A percentile compares a stretch with the other conserved stretches of the same genome.
These are phyloP conservation scores for Astrocystis sublimbata DNA, from an alignment of 495 filamentous ascomycete species.

Conservation along the genomic window DNA sequence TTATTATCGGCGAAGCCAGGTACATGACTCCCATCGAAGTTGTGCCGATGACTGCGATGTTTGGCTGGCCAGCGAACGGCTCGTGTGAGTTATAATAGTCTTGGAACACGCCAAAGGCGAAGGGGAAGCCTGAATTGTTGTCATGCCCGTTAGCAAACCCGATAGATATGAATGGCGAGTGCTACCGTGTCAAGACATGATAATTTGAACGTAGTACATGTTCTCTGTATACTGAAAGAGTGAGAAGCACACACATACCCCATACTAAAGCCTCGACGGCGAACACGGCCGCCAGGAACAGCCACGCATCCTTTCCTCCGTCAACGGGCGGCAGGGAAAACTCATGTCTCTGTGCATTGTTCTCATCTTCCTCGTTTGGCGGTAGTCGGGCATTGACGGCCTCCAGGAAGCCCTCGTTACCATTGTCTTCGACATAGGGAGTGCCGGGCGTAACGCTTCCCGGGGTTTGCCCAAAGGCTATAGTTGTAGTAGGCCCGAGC, in stretches of 20 bases:
- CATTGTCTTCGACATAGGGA: not conserved
- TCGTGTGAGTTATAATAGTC: constrained; percentile 47
- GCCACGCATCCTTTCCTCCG: constrained; percentile 63
- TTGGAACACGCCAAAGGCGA: constrained; percentile 57
- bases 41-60: constrained; percentile 47
- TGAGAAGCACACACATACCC: no score
- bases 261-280: constrained; percentile 65
- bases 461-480: constrained; percentile 1
- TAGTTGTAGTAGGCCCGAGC: not conserved
- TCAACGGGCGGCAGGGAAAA: constrained; percentile 60
- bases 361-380: constrained; percentile 4
- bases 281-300: constrained; percentile 64
- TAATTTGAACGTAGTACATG: no score
- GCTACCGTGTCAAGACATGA: no score
- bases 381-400: not conserved
- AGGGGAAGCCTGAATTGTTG: constrained; percentile 58
- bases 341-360: constrained; percentile 12
- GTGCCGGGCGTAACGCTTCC: constrained; percentile 10
- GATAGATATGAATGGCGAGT: no score
- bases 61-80: constrained; percentile 37
- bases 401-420: not conserved
- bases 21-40: constrained; percentile 54
- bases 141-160: no score
- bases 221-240: no score
- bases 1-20: constrained; percentile 44